Conservation (phyloP, 495 filamentous ascomycete genomes). For the Penicillium coprophilum region DNA sequence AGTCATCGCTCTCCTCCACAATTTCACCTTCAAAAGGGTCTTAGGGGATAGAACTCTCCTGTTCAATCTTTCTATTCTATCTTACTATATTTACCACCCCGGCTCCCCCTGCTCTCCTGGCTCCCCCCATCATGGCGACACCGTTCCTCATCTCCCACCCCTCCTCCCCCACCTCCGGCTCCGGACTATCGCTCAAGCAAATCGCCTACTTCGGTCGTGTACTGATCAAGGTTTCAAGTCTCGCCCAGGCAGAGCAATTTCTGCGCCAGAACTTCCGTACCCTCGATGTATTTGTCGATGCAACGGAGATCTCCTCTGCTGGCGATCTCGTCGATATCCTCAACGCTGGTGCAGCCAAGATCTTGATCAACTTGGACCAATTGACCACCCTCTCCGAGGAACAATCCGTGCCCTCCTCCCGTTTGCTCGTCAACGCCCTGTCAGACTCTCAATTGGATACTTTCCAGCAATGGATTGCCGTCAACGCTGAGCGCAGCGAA, state of each 20-base stretch:
- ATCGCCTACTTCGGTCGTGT: slow-evolving; percentile 77
- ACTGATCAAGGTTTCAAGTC: slow-evolving; percentile 62
- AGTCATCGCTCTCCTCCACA: slow-evolving; percentile 22
- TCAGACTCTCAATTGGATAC: slow-evolving; percentile 37
- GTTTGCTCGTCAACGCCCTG: slow-evolving; percentile 52
- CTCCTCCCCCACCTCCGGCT: slow-evolving; percentile 45
- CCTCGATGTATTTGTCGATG: slow-evolving; percentile 74
- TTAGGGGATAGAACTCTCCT: slow-evolving; percentile 14
- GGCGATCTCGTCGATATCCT: slow-evolving; percentile 78
- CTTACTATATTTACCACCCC: too few species aligned
- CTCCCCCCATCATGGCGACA: slow-evolving; percentile 44
- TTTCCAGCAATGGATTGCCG: slow-evolving; percentile 40
- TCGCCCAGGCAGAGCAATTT: slow-evolving; percentile 64
- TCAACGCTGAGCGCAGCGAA: slow-evolving; percentile 51
- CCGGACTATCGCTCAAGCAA: slow-evolving; percentile 63
- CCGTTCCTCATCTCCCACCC: slow-evolving; percentile 51
- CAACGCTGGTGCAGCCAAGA: slow-evolving; percentile 81
- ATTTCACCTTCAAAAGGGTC: slow-evolving; percentile 7
- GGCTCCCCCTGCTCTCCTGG: not conserved
- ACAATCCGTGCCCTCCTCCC: slow-evolving; percentile 55
- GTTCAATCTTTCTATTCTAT: slow-evolving; percentile 7
- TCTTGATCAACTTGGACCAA: slow-evolving; percentile 75
- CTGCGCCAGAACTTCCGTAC: slow-evolving; percentile 64
- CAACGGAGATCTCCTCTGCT: slow-evolving; percentile 61
- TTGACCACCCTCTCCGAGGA: slow-evolving; percentile 52